Base-by-base conservation (phyloP, 2,329 filamentous ascomycete species). In the Phialophora tarda region DNA sequence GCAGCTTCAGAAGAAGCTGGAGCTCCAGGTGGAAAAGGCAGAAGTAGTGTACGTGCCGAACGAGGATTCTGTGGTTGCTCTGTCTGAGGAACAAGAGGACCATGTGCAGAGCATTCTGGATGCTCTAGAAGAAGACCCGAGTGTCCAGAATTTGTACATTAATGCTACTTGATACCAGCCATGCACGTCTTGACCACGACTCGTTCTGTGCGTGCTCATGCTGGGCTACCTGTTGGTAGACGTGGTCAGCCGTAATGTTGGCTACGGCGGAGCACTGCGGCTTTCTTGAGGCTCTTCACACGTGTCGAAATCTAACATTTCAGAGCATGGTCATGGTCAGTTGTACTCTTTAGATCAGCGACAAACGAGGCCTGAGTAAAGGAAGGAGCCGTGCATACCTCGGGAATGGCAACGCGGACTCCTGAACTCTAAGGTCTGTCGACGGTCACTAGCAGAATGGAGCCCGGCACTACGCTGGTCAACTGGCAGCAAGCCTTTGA, bases 11-110 rank as follows among this genome's bases (percentile, higher is more conserved):
- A 83, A 85, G 70, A 82, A 84, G 44, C 83, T 91, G 23, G 85
- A 83, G 0, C 78, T 96, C 67, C 85, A 89, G 65, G 85, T 96
- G 54, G 81, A 90, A 63, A 89, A 87, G 71, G 88, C 88, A 21
- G 91, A 96, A 63, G 94, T 97, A 60, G 84, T 97, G 51, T 97
- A 92, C 89, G 86, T 89, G 66, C 86, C 92, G 0, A 95, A 94
- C 67, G 87, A 89, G 73, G 93, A 97, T 68, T 93, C 91, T 0
- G 86, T 86, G 75, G 86, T 91, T 21, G 82, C 7, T 73, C 93
- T 47, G 84, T 89, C 65, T 26, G 83, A 85, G 14, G 82, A 85
- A 12, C 82, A 85, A 1, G 83, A 84, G 0, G 80, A 84, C 58
- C 80, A 82, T 21, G 80, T 97, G 30, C 81, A 82, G 51, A 81